Percentiles rank a stretch among this genome's conserved stretches.
phyloP scores from a whole-genome alignment of 371 early-diverging fungal species.

The Mortierella sp. region DNA sequence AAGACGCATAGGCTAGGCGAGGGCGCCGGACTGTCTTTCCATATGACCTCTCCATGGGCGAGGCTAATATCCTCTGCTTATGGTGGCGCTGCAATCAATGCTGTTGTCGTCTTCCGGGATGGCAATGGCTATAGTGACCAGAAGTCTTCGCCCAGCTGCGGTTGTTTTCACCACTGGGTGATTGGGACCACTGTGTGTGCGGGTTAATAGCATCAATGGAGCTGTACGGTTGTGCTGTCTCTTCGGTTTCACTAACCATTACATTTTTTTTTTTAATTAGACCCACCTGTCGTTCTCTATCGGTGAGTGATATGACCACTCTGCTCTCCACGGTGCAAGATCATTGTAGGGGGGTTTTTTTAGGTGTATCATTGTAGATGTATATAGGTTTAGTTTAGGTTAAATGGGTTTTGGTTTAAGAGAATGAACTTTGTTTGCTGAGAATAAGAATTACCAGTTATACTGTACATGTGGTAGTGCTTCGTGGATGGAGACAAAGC shows the following conservation, averaged over 20 bases:
- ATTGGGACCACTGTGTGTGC: conserved; percentile 32
- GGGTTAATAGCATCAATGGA: conserved; percentile 46
- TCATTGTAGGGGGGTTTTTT: no score
- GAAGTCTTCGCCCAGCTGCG: conserved; percentile 36
- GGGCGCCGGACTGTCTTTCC: conserved; percentile 31
- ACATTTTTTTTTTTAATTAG: conserved; percentile 12
- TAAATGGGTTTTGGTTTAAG: no score
- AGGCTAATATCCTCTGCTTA: conserved; percentile 4
- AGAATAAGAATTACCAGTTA: no score
- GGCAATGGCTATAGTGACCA: conserved; percentile 32
- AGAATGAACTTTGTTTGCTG: no score
- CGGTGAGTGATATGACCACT: no score
- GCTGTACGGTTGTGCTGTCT: conserved; percentile 31
- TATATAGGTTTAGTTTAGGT: no score
- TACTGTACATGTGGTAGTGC: no score
- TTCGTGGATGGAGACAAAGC: no score
- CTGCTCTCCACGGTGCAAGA: no score
- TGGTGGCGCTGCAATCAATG: conserved; percentile 34
- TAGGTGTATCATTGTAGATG: no score
- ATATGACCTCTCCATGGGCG: conserved; percentile 32
- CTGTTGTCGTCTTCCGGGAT: conserved; percentile 7
- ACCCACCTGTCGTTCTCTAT: no score
- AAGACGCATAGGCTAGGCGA: conserved; percentile 21
- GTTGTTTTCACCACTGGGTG: conserved; percentile 44
- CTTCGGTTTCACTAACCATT: conserved; percentile 35